Conservation (phyloP, 169 alveolate genomes). For the Cystoisospora suis region DNA sequence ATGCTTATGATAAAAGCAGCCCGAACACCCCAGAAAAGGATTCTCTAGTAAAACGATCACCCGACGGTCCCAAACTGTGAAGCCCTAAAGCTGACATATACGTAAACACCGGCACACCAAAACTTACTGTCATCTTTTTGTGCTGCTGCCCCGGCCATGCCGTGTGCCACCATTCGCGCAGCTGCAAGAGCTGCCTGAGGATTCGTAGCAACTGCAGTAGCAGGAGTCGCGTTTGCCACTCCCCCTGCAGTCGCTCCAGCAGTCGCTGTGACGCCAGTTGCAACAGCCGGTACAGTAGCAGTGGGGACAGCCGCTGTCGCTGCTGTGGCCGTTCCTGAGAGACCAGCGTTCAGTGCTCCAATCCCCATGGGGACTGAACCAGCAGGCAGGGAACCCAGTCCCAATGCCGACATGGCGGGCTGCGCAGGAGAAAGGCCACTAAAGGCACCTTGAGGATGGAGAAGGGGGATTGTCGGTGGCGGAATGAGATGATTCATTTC, state of each 20-base stretch:
- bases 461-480: constrained; percentile 69
- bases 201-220: constrained; percentile 55
- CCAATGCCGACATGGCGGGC: not conserved
- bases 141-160: not conserved
- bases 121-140: not conserved
- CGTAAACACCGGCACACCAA: too few species aligned
- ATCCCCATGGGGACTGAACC: too few species aligned
- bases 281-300: not conserved
- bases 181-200: constrained; percentile 66
- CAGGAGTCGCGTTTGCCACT: not conserved
- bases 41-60: too few species aligned
- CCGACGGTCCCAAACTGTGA: too few species aligned
- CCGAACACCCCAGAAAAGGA: too few species aligned
- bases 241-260: constrained; percentile 60
- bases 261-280: constrained; percentile 32
- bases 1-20: too few species aligned
- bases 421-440: not conserved
- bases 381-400: not conserved
- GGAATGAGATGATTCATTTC: constrained; percentile 72
- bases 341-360: too few species aligned
- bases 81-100: too few species aligned
- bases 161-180: constrained; percentile 69
- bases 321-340: not conserved
- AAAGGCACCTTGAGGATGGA: constrained; percentile 38
- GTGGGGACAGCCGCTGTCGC: not conserved